Percentiles rank a stretch among this genome's conserved stretches.
phyloP scores from a whole-genome alignment of 108 stramenopile genomes.

The Mayamaea pseudoterrestris region DNA sequence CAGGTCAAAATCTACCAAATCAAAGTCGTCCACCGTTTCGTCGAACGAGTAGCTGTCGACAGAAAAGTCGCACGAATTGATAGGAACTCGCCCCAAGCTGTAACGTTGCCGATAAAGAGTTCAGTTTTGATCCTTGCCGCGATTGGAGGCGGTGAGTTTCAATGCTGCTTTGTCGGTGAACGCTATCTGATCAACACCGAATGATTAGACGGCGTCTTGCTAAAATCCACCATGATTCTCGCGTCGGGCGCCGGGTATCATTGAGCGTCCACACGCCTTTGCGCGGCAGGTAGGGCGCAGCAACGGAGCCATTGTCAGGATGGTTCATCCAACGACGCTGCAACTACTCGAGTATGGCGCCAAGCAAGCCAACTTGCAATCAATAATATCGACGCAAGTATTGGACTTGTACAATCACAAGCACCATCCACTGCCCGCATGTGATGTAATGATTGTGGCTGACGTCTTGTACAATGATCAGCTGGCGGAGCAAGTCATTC shows the following conservation, averaged over 20 bases:
- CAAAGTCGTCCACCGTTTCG: slow-evolving; percentile 77
- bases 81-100: slow-evolving; percentile 79
- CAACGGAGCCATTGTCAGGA: too few relatives aligned
- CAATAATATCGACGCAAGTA: slow-evolving; percentile 8
- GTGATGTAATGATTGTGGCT: slow-evolving; percentile 55
- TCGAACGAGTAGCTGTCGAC: slow-evolving; percentile 80
- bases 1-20: slow-evolving; percentile 68
- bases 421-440: slow-evolving; percentile 16
- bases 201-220: too few relatives aligned
- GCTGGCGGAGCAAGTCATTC: slow-evolving; percentile 45
- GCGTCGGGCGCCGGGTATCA: too few relatives aligned
- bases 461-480: slow-evolving; percentile 66
- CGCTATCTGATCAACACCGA: too few relatives aligned
- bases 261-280: too few relatives aligned
- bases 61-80: slow-evolving; percentile 95
- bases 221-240: too few relatives aligned
- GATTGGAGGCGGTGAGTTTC: too few relatives aligned
- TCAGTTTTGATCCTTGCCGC: too few relatives aligned
- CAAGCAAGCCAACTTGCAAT: slow-evolving; percentile 10
- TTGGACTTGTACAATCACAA: slow-evolving; percentile 17
- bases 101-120: too few relatives aligned
- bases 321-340: slow-evolving; percentile 56
- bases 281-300: too few relatives aligned
- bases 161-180: too few relatives aligned
- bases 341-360: slow-evolving; percentile 45